Conservation (phyloP, 2,329 filamentous ascomycete genomes). For the Blastomyces emzantsi region DNA sequence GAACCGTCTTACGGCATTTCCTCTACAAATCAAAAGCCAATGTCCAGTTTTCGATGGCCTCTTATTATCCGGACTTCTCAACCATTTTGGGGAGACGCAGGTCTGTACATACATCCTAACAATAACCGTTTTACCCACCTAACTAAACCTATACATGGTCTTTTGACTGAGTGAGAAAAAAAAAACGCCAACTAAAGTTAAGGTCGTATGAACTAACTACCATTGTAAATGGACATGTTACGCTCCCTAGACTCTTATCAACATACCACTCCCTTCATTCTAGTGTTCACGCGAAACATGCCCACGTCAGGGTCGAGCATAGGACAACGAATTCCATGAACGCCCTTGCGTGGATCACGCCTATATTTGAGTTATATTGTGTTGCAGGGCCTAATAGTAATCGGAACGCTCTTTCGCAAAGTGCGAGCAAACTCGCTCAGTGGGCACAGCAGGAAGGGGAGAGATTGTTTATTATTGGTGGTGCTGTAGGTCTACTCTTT, state of each 20-base stretch:
- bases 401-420: slow-evolving; percentile 63
- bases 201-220: neutral
- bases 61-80: slow-evolving; percentile 61
- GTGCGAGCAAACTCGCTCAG: slow-evolving; percentile 79
- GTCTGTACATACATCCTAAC: slow-evolving; percentile 27
- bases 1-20: slow-evolving; percentile 77
- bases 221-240: slow-evolving; percentile 10
- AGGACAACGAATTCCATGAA: slow-evolving; percentile 64
- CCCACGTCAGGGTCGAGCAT: slow-evolving; percentile 80
- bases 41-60: slow-evolving; percentile 91
- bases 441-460: slow-evolving; percentile 93
- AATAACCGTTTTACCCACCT: neutral
- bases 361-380: slow-evolving; percentile 87
- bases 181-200: slow-evolving; percentile 9
- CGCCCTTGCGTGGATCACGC: slow-evolving; percentile 82
- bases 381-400: slow-evolving; percentile 66
- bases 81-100: slow-evolving; percentile 54
- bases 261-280: slow-evolving; percentile 80
- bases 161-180: neutral
- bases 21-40: slow-evolving; percentile 91
- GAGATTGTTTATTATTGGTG: slow-evolving; percentile 90
- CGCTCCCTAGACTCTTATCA: slow-evolving; percentile 54
- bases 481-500: slow-evolving; percentile 54
- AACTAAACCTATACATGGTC: neutral
- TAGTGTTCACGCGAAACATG: slow-evolving; percentile 72